Evolutionary conservation across 257 asterid species (phyloP).

Genomic region (Gentiana straminea): DNA sequence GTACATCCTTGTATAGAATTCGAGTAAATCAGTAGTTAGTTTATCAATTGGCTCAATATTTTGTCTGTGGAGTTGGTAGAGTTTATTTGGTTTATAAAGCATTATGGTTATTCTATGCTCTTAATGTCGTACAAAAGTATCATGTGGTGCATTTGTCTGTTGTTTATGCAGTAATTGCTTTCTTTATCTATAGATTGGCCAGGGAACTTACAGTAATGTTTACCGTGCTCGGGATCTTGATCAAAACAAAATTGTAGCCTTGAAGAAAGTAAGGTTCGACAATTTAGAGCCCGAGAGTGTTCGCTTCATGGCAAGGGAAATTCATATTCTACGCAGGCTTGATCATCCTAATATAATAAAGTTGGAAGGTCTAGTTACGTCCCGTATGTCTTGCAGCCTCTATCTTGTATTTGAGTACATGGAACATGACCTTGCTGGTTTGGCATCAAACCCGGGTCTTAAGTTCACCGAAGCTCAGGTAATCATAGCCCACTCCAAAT

Average conservation of each 20-base stretch:
- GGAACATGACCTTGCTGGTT: slow-evolving; percentile 97
- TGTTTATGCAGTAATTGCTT: slow-evolving; percentile 5
- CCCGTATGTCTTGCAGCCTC: slow-evolving; percentile 92
- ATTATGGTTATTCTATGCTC: not conserved
- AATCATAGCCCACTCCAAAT: slow-evolving; percentile 3
- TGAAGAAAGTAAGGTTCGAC: slow-evolving; percentile 93
- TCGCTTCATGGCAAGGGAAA: slow-evolving; percentile 97
- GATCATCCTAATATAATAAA: slow-evolving; percentile 85
- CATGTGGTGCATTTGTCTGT: not conserved
- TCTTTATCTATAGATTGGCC: slow-evolving; percentile 59
- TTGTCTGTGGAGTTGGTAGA: not conserved
- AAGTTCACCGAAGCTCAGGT: slow-evolving; percentile 92
- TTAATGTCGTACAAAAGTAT: not conserved
- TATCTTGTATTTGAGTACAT: slow-evolving; percentile 91
- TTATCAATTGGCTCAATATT: not conserved
- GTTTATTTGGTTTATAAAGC: not conserved
- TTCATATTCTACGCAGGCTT: slow-evolving; percentile 76
- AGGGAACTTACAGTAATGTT: slow-evolving; percentile 92
- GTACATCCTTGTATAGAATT: too few species aligned
- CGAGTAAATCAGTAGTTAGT: too few species aligned
- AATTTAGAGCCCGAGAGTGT: slow-evolving; percentile 94
- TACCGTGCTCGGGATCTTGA: slow-evolving; percentile 92
- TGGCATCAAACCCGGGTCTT: slow-evolving; percentile 75
- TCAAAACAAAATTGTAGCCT: slow-evolving; percentile 78
- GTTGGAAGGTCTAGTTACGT: slow-evolving; percentile 89